These are phyloP conservation scores for Hymenoscyphus repandus DNA, from an alignment of 2,329 filamentous ascomycete genomes.

Conservation along the genomic window DNA sequence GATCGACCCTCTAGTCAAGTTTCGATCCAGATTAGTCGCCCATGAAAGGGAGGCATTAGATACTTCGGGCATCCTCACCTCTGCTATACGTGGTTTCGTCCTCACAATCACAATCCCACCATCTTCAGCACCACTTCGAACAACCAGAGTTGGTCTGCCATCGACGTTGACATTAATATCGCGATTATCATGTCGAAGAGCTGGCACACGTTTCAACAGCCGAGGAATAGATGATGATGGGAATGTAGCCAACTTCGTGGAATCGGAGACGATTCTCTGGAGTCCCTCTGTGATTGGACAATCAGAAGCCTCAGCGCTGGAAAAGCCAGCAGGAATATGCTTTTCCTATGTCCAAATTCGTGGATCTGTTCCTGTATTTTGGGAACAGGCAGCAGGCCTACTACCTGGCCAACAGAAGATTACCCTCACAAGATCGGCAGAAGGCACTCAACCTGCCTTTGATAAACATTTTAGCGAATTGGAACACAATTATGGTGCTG, in stretches of 20 bases:
- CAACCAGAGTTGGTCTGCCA: constrained; percentile 63
- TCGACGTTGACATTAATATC: constrained; percentile 87
- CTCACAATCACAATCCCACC: constrained; percentile 81
- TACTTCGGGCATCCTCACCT: constrained; percentile 80
- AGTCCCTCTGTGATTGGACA: constrained; percentile 48
- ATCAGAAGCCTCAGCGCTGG: constrained; percentile 16
- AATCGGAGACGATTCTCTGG: constrained; percentile 92
- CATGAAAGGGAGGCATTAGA: constrained; percentile 78
- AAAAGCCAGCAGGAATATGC: constrained; percentile 50
- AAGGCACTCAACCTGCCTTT: constrained; percentile 91
- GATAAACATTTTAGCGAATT: constrained; percentile 91
- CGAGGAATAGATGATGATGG: constrained; percentile 96
- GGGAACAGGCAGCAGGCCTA: constrained; percentile 87
- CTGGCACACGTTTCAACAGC: constrained; percentile 95
- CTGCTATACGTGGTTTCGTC: constrained; percentile 89
- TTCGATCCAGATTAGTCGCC: constrained; percentile 73
- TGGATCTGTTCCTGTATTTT: constrained; percentile 92
- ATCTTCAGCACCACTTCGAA: constrained; percentile 64
- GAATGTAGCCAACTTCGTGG: constrained; percentile 97
- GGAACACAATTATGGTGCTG: constrained; percentile 78
- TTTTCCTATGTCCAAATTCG: constrained; percentile 94
- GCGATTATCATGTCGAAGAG: constrained; percentile 80
- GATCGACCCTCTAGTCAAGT: constrained; percentile 87
- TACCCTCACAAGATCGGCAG: constrained; percentile 76
- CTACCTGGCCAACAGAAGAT: constrained; percentile 94